A percentile compares a stretch with the other conserved stretches of the same genome.
Conservation (phyloP, 208 protist genomes). For the Crithidia bombi region DNA sequence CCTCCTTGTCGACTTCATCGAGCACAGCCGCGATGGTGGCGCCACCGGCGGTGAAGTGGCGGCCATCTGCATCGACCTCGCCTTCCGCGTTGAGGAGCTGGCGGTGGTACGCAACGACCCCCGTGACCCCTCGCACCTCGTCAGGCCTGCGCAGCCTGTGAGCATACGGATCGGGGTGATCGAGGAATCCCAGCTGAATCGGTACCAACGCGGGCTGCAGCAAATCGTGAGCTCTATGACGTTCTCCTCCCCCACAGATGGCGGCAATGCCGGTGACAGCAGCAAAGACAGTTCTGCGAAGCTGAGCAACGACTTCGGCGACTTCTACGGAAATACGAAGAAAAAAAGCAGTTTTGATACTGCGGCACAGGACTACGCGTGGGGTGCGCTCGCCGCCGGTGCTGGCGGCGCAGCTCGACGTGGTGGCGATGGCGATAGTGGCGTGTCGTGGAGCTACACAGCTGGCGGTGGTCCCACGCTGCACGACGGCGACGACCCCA, state of each 20-base stretch:
- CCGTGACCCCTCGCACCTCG: conserved; percentile 1
- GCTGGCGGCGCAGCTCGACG: neutral
- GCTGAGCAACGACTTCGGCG: neutral
- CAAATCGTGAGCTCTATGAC: conserved; percentile 1
- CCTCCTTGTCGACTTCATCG: conserved; percentile 17
- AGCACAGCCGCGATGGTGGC: conserved; percentile 6
- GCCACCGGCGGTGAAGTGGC: neutral
- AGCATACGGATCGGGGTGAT: conserved; percentile 19
- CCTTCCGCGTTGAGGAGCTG: conserved; percentile 35
- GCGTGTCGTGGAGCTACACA: conserved; percentile 19
- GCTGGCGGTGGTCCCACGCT: neutral
- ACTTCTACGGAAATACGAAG: neutral
- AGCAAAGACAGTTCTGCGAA: neutral
- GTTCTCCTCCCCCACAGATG: conserved; percentile 3
- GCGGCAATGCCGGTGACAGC: neutral
- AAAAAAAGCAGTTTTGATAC: neutral
- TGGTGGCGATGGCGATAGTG: neutral
- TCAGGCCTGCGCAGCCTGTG: conserved; percentile 8
- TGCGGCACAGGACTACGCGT: conserved; percentile 9
- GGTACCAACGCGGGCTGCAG: conserved; percentile 12
- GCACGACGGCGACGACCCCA: conserved; percentile 7
- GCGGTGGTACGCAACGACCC: conserved; percentile 13
- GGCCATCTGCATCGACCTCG: conserved; percentile 22
- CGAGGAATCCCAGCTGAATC: conserved; percentile 5
- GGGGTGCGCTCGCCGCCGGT: conserved; percentile 11